Evolutionary conservation across 2,329 filamentous ascomycete genomes (phyloP).

Genomic region (Madurella mycetomatis): DNA sequence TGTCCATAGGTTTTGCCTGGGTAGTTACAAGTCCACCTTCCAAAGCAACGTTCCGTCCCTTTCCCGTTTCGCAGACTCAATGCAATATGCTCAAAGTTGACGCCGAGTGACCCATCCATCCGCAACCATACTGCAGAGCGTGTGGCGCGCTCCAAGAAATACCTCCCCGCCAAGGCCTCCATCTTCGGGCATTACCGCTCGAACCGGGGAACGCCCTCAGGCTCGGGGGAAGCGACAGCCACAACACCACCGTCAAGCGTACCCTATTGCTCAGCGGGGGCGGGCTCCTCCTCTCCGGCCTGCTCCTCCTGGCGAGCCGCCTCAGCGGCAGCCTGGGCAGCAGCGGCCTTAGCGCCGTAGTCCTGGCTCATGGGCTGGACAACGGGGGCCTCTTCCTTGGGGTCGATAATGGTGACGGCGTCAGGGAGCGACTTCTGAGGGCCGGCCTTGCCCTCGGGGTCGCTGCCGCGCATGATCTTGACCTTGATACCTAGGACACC

Average conservation of each 20-base stretch:
- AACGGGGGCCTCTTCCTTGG: slow-evolving; percentile 97
- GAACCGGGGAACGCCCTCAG: background rate
- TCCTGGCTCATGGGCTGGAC: slow-evolving; percentile 96
- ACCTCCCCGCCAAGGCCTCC: slow-evolving; percentile 10
- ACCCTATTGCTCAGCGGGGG: slow-evolving; percentile 44
- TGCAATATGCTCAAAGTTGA: slow-evolving; percentile 30
- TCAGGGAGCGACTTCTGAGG: slow-evolving; percentile 97
- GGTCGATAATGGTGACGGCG: slow-evolving; percentile 99
- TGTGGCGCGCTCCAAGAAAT: slow-evolving; percentile 24
- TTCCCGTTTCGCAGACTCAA: slow-evolving; percentile 28
- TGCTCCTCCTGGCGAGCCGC: slow-evolving; percentile 53
- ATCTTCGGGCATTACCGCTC: slow-evolving; percentile 13
- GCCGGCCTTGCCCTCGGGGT: slow-evolving; percentile 98
- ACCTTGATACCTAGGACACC: slow-evolving; percentile 99
- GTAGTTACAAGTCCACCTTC: slow-evolving; percentile 23
- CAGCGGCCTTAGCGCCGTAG: slow-evolving; percentile 87
- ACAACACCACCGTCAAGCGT: slow-evolving; percentile 19
- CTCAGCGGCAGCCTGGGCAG: slow-evolving; percentile 61
- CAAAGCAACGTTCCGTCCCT: slow-evolving; percentile 25
- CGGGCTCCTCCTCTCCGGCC: slow-evolving; percentile 53
- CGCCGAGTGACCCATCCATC: slow-evolving; percentile 29
- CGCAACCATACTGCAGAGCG: slow-evolving; percentile 20
- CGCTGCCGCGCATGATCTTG: slow-evolving; percentile 99
- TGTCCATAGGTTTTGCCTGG: slow-evolving; percentile 17
- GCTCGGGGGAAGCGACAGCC: slow-evolving; percentile 7